A percentile compares a stretch with the other conserved stretches of the same genome.
Conservation (phyloP, 495 filamentous ascomycete species). For the Acidomyces sp. region DNA sequence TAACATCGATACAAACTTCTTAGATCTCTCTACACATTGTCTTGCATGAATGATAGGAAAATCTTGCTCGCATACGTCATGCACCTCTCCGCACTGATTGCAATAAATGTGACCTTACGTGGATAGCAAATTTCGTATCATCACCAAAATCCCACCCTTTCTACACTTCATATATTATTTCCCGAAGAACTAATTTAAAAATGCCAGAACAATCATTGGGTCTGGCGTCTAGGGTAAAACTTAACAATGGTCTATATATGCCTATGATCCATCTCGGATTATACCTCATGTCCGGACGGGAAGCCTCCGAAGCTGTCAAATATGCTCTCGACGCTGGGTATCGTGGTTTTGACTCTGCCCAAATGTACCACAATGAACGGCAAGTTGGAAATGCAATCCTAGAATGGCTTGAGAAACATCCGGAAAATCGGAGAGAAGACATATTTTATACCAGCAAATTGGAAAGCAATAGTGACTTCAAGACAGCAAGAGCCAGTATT, state of each 20-base stretch:
- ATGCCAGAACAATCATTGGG: conserved; percentile 27
- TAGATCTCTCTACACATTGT: background rate
- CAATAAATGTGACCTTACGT: too few species aligned
- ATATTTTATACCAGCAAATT: conserved; percentile 61
- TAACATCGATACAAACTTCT: background rate
- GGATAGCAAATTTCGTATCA: too few species aligned
- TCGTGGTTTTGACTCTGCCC: conserved; percentile 43
- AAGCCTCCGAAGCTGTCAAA: conserved; percentile 35
- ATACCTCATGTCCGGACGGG: conserved; percentile 44
- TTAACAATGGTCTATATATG: conserved; percentile 43
- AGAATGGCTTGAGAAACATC: conserved; percentile 32
- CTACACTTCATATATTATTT: conserved; percentile 1
- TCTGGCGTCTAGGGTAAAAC: conserved; percentile 25
- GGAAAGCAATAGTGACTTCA: conserved; percentile 43
- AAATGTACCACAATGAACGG: conserved; percentile 50
- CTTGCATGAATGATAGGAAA: background rate
- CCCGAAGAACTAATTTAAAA: too few species aligned
- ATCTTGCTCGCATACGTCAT: background rate
- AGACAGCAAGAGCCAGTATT: conserved; percentile 43
- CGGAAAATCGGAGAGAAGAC: conserved; percentile 42
- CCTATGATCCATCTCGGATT: conserved; percentile 55
- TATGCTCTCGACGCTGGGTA: conserved; percentile 30
- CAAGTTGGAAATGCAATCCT: conserved; percentile 46
- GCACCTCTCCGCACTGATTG: too few species aligned
- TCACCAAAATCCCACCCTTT: background rate